Conservation (phyloP, 2,329 filamentous ascomycete species). For the Periconia sp. region DNA sequence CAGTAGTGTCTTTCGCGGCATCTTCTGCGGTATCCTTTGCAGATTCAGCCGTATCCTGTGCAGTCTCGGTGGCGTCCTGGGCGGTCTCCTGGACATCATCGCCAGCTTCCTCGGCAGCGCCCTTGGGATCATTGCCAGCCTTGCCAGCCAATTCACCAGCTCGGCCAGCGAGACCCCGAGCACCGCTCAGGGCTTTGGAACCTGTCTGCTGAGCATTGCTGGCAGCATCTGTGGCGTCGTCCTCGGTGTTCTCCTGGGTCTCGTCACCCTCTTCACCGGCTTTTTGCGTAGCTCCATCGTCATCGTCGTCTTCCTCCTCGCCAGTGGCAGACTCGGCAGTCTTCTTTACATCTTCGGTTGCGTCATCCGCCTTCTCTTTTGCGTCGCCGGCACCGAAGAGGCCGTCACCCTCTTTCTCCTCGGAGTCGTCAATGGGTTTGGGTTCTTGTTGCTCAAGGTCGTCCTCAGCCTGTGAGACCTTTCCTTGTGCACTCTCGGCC, state of each 20-base stretch:
- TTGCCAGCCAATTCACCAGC: constrained; percentile 51
- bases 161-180: constrained; percentile 50
- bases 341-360: constrained; percentile 18
- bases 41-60: constrained; percentile 29
- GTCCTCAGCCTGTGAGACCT: constrained; percentile 50
- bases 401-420: too few species aligned
- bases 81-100: constrained; percentile 39
- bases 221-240: constrained; percentile 41
- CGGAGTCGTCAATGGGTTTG: constrained; percentile 48
- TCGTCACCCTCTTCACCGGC: constrained; percentile 42
- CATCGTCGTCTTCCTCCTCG: constrained; percentile 45
- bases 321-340: constrained; percentile 17
- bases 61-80: constrained; percentile 31
- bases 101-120: constrained; percentile 41
- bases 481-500: constrained; percentile 45
- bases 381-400: constrained; percentile 12
- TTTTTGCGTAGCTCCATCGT: constrained; percentile 49
- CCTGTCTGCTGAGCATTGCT: constrained; percentile 38
- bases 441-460: constrained; percentile 50
- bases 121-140: constrained; percentile 40
- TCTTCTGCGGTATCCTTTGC: constrained; percentile 25
- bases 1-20: constrained; percentile 14
- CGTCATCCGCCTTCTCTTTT: constrained; percentile 28
- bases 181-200: constrained; percentile 46
- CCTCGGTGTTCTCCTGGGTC: constrained; percentile 43